Evolutionary conservation across 2,329 filamentous ascomycete species (phyloP).

Genomic region (Torrubiella hemipterigena): DNA sequence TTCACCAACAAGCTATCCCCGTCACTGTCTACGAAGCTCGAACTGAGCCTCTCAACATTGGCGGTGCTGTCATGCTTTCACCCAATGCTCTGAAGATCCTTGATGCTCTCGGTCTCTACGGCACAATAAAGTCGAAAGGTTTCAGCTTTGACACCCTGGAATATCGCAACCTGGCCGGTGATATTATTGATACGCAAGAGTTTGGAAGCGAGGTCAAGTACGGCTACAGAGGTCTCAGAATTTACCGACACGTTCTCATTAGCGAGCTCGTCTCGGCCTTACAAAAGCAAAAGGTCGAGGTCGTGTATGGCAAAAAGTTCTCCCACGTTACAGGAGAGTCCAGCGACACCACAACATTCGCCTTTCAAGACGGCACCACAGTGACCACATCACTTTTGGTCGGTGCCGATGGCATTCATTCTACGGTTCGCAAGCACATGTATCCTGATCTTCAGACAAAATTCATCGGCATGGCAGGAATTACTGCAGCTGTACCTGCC

Average conservation of each 20-base stretch:
- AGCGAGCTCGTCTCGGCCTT: constrained; percentile 31
- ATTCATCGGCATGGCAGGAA: constrained; percentile 34
- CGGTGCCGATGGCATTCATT: constrained; percentile 50
- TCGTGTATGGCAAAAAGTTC: constrained; percentile 37
- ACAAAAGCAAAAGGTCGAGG: constrained; percentile 22
- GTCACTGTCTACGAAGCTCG: constrained; percentile 40
- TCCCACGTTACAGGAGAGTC: constrained; percentile 26
- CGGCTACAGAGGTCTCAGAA: constrained; percentile 39
- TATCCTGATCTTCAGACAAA: constrained; percentile 33
- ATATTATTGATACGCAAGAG: constrained; percentile 27
- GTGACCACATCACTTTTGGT: constrained; percentile 31
- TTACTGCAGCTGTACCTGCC: constrained; percentile 21
- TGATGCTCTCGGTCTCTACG: constrained; percentile 35
- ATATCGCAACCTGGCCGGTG: constrained; percentile 25
- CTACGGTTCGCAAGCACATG: constrained; percentile 37
- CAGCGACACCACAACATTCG: constrained; percentile 27
- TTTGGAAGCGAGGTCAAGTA: constrained; percentile 35
- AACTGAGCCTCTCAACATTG: constrained; percentile 28
- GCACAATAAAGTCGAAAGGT: constrained; percentile 27
- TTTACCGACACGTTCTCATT: constrained; percentile 41
- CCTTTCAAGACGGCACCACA: constrained; percentile 32
- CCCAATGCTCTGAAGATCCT: constrained; percentile 46
- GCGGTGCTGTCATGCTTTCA: constrained; percentile 46
- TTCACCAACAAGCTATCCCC: constrained; percentile 37
- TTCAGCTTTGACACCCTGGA: constrained; percentile 39